A percentile compares a stretch with the other conserved stretches of the same genome.
These are phyloP conservation scores for Leishmania amazonensis DNA, from an alignment of 208 protist species.

Conservation along the genomic window DNA sequence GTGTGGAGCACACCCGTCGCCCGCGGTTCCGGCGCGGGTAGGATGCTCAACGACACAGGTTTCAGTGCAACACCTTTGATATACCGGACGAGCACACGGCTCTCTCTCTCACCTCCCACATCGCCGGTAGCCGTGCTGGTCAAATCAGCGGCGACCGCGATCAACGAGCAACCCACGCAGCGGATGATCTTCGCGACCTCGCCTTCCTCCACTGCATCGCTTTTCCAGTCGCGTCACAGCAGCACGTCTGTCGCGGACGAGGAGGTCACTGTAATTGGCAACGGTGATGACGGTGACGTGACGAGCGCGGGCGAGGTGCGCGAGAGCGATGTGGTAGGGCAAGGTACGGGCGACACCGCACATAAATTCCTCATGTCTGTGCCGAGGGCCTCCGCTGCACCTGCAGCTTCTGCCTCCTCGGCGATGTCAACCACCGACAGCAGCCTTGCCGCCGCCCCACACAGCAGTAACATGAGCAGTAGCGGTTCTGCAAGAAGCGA, in stretches of 20 bases:
- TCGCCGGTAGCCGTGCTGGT: not conserved
- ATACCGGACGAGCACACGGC: constrained; percentile 26
- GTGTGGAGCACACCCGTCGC: constrained; percentile 32
- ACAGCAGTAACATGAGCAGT: not conserved
- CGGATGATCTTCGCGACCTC: constrained; percentile 1
- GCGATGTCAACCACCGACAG: not conserved
- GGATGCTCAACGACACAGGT: constrained; percentile 11
- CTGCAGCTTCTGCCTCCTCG: not conserved
- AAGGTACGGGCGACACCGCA: too few relatives aligned
- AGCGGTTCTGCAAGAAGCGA: not conserved
- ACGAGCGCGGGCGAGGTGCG: not conserved
- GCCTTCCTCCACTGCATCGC: not conserved
- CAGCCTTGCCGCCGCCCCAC: not conserved
- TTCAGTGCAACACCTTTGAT: constrained; percentile 24
- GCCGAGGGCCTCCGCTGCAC: not conserved
- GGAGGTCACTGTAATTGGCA: not conserved
- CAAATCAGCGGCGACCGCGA: not conserved
- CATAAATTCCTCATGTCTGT: not conserved
- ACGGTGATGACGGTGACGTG: not conserved
- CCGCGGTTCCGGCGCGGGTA: constrained; percentile 11
- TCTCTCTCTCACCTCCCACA: constrained; percentile 12
- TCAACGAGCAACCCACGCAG: not conserved
- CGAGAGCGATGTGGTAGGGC: not conserved
- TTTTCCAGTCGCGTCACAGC: not conserved
- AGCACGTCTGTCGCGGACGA: not conserved